Conservation (phyloP, 495 filamentous ascomycete genomes). For the Lophiostoma macrostomum region DNA sequence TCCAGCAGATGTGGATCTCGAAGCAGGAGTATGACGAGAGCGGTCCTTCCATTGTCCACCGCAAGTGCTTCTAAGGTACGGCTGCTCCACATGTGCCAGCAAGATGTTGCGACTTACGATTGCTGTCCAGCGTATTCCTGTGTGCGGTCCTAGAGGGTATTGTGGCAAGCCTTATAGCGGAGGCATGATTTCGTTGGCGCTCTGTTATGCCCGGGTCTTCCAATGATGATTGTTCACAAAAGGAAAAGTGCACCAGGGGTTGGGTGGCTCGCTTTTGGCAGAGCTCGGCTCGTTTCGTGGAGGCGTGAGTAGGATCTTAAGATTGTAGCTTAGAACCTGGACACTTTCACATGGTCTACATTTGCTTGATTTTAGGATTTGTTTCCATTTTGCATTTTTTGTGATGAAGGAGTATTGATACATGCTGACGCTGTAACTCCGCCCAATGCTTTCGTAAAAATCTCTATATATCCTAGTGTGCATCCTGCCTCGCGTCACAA, state of each 20-base stretch:
- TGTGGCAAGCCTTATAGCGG: conserved; percentile 31
- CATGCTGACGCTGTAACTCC: too few species aligned
- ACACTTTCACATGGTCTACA: conserved; percentile 22
- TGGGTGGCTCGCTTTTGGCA: conserved; percentile 30
- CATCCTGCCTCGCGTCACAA: too few species aligned
- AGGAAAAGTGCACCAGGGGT: conserved; percentile 29
- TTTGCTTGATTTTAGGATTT: conserved; percentile 14
- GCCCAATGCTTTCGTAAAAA: too few species aligned
- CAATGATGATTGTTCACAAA: conserved; percentile 30
- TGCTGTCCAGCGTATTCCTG: conserved; percentile 25
- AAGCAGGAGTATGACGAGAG: conserved; percentile 99
- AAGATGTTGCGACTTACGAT: conserved; percentile 13
- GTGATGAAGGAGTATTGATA: not conserved
- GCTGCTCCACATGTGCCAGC: conserved; percentile 3
- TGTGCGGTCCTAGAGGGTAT: conserved; percentile 26
- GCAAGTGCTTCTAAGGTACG: conserved; percentile 98
- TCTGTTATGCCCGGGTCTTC: conserved; percentile 27
- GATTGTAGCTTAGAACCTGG: conserved; percentile 36
- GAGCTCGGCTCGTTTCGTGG: conserved; percentile 24
- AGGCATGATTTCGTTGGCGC: conserved; percentile 27
- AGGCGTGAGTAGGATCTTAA: conserved; percentile 23
- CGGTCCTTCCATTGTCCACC: conserved; percentile 98
- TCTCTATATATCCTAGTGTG: too few species aligned
- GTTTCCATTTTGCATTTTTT: not conserved
- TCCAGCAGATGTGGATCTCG: conserved; percentile 99